These are phyloP conservation scores for Nothopassalora personata DNA, from an alignment of 2,329 filamentous ascomycete species.

Conservation along the genomic window DNA sequence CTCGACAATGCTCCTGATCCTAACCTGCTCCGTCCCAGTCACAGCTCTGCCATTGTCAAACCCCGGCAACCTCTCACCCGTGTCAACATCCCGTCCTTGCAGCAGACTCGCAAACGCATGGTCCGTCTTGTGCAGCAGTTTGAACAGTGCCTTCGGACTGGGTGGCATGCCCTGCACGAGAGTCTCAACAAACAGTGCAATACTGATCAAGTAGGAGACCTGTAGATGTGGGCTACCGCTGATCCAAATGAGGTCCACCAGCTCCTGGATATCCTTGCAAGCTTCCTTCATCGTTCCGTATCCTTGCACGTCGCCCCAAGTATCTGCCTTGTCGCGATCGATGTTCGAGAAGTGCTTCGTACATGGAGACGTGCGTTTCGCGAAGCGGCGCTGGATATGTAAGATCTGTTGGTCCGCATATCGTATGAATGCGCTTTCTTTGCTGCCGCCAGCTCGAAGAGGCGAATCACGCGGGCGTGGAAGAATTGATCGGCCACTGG, in stretches of 20 bases:
- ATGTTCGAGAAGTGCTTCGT: slow-evolving; percentile 10
- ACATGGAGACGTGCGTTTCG: slow-evolving; percentile 41
- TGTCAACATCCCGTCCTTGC: slow-evolving; percentile 60
- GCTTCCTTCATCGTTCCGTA: slow-evolving; percentile 64
- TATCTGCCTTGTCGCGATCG: slow-evolving; percentile 33
- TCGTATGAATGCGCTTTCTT: slow-evolving; percentile 55
- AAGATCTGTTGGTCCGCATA: slow-evolving; percentile 52
- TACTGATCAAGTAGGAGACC: slow-evolving; percentile 73
- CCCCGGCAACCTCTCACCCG: slow-evolving; percentile 61
- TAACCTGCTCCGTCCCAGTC: slow-evolving; percentile 82
- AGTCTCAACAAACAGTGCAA: slow-evolving; percentile 66
- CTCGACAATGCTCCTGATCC: slow-evolving; percentile 76
- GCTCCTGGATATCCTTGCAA: slow-evolving; percentile 64
- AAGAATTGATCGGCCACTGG: slow-evolving; percentile 36
- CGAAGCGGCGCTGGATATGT: slow-evolving; percentile 48
- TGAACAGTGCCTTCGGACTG: slow-evolving; percentile 62
- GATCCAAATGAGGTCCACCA: slow-evolving; percentile 80
- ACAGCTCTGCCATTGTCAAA: slow-evolving; percentile 60
- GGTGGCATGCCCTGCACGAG: slow-evolving; percentile 70
- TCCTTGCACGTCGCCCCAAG: slow-evolving; percentile 40
- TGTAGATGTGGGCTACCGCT: slow-evolving; percentile 80
- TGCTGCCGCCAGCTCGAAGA: slow-evolving; percentile 51
- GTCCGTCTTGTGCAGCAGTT: slow-evolving; percentile 71
- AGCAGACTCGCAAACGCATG: slow-evolving; percentile 75
- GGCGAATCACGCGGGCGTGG: slow-evolving; percentile 50